These are phyloP conservation scores for Cutaneotrichosporon sp. DNA, from an alignment of 1,284 basidiomycete genomes.

Conservation along the genomic window DNA sequence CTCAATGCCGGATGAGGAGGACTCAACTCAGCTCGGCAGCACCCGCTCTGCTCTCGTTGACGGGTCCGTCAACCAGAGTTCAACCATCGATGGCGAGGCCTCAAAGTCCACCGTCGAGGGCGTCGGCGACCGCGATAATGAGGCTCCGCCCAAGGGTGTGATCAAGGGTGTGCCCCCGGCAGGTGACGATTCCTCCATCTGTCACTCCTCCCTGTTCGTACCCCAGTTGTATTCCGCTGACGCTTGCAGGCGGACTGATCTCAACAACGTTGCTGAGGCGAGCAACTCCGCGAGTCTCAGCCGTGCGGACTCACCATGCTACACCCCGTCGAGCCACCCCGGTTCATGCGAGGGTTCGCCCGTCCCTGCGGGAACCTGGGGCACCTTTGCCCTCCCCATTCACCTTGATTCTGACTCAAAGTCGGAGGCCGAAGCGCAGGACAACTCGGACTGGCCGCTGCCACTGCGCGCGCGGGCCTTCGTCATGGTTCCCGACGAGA, in stretches of 20 bases:
- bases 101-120: neutral
- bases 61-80: no score
- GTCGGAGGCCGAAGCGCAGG: neutral
- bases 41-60: no score
- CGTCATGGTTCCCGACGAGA: constrained; percentile 4
- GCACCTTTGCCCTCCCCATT: no score
- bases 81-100: neutral
- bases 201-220: no score
- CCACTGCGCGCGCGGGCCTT: neutral
- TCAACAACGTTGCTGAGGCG: neutral
- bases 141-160: neutral
- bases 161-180: no score
- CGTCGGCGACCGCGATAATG: no score
- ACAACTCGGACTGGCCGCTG: neutral
- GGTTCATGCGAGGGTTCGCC: neutral
- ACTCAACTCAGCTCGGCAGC: neutral
- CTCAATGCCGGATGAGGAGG: neutral
- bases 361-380: no score
- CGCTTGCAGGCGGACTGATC: neutral
- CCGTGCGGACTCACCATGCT: neutral
- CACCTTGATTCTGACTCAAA: no score
- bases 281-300: neutral
- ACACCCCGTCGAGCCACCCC: neutral
- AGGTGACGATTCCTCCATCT: no score
- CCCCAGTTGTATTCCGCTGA: no score